A percentile compares a stretch with the other conserved stretches of the same genome.
phyloP scores from a whole-genome alignment of 805 yeast genomes.

The Hyphopichia homilentoma region DNA sequence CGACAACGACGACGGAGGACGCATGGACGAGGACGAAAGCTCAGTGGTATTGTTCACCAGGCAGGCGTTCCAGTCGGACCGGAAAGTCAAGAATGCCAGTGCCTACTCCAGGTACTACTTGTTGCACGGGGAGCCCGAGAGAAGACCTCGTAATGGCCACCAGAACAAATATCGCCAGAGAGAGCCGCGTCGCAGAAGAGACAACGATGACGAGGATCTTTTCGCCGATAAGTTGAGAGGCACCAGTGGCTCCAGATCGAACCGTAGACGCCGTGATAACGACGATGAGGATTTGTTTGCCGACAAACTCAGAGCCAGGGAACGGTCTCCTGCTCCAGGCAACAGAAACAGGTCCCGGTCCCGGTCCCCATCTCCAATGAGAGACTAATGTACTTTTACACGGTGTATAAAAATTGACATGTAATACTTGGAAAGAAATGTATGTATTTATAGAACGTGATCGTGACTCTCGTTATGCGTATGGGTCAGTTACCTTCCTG shows the following conservation, averaged over 20 bases:
- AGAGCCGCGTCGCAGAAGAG: conserved; percentile 7
- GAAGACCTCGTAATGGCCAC: conserved; percentile 21
- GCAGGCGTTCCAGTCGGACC: conserved; percentile 51
- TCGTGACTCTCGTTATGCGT: too few relatives aligned
- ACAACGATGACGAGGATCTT: conserved; percentile 28
- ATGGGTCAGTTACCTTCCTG: conserved; percentile 92
- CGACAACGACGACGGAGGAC: conserved; percentile 2
- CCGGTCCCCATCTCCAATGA: conserved; percentile 16
- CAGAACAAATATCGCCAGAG: conserved; percentile 9
- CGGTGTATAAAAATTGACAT: too few relatives aligned
- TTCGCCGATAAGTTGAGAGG: conserved; percentile 25
- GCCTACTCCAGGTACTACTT: conserved; percentile 61
- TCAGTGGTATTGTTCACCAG: conserved; percentile 41
- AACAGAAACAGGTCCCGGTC: conserved; percentile 6
- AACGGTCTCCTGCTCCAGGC: conserved; percentile 7
- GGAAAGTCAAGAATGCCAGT: conserved; percentile 54
- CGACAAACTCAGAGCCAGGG: conserved; percentile 22
- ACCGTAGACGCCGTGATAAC: conserved; percentile 8
- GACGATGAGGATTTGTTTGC: conserved; percentile 36
- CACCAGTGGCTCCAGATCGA: conserved; percentile 4
- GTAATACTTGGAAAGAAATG: too few relatives aligned
- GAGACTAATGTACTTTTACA: conserved; percentile 6
- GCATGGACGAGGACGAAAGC: conserved; percentile 39
- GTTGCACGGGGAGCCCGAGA: conserved; percentile 68
- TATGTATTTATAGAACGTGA: too few relatives aligned